Base-by-base conservation (phyloP, 1,139 yeast species). In the Yamadazyma blattariae region DNA sequence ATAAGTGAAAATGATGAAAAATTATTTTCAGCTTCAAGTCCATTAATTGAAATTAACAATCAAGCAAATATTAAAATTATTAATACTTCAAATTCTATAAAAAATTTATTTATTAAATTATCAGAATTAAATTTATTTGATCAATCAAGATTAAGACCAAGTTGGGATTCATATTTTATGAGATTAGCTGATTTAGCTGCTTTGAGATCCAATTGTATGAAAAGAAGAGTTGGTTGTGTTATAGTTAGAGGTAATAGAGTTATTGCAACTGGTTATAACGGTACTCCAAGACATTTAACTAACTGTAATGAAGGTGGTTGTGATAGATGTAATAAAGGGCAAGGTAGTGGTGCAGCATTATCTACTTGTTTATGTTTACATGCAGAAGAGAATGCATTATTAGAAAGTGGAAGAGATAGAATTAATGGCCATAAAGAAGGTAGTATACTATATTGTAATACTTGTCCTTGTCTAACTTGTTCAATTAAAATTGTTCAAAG, bases 301-400 rank as follows among this genome's bases (percentile, higher is more conserved):
- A 92, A 92, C 54, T 92, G 99, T 60, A 90, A 88, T 53, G 92
- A 88, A 50, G 98, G 98, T 13, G 98, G 98, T 1, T 92, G 98
- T 60, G 63, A 77, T 6, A 68, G 98, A 29, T 92, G 99, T 57
- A 89, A 89, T 50, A 62, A 67, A 34, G 76, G 77, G 0, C 74
- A 81, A 11, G 95, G 95, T 1, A 68, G 77, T 23, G 82, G 81
- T 1, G 64, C 71, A 3, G 61, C 57, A 1, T 64, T 92, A 30
- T 74, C 84, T 1, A 88, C 97, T 0, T 92, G 99, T 58, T 63
- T 92, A 35, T 92, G 98, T 58, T 64, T 92, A 27, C 99, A 92
- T 57, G 98, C 98, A 0, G 98, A 92, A 55, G 99, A 92, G 51
- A 92, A 94, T 57, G 98, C 98, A 0, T 66, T 92, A 29, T 61